Percentiles rank a stretch among this genome's conserved stretches.
Evolutionary conservation across 228 moss, liverwort and hornwort genomes (phyloP).

Genomic region (Sphagnum fallax): DNA sequence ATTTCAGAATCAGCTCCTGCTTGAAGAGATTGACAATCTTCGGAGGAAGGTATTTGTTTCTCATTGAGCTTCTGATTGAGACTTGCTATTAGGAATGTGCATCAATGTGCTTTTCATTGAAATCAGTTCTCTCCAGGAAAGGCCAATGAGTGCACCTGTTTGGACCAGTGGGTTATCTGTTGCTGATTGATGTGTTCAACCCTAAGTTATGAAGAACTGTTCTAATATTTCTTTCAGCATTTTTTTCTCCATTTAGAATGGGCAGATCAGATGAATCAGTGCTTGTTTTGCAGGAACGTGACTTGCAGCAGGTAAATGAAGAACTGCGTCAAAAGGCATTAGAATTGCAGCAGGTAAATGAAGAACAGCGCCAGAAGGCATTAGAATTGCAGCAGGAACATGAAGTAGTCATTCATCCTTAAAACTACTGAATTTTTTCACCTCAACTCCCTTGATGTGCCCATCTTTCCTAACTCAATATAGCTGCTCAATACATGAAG

Average conservation of each 20-base stretch:
- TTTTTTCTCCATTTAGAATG: neutral
- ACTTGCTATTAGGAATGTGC: too few relatives aligned
- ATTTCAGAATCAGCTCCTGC: conserved; percentile 65
- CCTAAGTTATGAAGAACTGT: neutral
- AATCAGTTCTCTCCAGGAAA: neutral
- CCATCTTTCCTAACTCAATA: neutral
- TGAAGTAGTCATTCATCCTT: too few relatives aligned
- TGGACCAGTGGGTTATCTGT: neutral
- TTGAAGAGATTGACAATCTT: conserved; percentile 80
- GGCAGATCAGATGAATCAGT: too few relatives aligned
- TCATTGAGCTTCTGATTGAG: neutral
- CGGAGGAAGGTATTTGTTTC: conserved; percentile 55
- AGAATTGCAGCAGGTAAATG: too few relatives aligned
- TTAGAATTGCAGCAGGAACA: too few relatives aligned
- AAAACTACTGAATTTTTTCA: too few relatives aligned
- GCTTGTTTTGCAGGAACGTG: conserved; percentile 44
- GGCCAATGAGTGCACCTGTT: too few relatives aligned
- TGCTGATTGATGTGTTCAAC: too few relatives aligned
- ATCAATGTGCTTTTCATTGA: neutral
- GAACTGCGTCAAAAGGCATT: conserved; percentile 70
- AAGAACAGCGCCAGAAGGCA: too few relatives aligned
- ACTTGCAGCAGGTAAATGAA: conserved; percentile 74
- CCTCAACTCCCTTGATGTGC: neutral
- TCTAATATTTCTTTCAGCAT: neutral
- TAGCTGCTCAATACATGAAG: neutral